These are phyloP conservation scores for Phaeomoniella chlamydospora DNA, from an alignment of 2,329 filamentous ascomycete genomes.

Conservation along the genomic window DNA sequence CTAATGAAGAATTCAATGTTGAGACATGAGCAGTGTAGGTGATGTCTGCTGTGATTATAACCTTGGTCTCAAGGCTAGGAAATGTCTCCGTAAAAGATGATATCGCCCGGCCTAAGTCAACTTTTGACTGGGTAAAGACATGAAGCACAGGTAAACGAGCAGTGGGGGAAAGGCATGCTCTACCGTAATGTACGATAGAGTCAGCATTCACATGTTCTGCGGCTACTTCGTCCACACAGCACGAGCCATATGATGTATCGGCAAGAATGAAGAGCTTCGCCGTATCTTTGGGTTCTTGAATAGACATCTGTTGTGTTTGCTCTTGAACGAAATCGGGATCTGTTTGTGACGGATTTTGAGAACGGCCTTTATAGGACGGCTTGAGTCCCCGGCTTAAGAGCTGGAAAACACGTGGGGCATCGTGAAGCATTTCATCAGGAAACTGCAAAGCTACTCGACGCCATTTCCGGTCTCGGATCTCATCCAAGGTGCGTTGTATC, in stretches of 20 bases:
- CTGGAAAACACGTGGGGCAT: conserved; percentile 68
- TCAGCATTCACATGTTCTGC: conserved; percentile 87
- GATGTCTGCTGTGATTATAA: conserved; percentile 79
- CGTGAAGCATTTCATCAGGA: conserved; percentile 78
- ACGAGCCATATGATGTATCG: conserved; percentile 93
- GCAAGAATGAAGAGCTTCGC: conserved; percentile 64
- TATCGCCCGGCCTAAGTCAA: conserved; percentile 47
- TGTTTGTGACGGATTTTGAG: conserved; percentile 2
- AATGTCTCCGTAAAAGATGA: conserved; percentile 56
- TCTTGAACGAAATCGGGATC: conserved; percentile 4
- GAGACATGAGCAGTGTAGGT: conserved; percentile 67
- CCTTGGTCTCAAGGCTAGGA: conserved; percentile 43
- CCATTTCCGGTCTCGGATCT: conserved; percentile 61
- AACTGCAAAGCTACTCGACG: conserved; percentile 81
- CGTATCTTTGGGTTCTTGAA: conserved; percentile 5
- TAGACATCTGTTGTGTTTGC: conserved; percentile 1
- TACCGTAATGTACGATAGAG: conserved; percentile 85
- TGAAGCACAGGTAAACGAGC: conserved; percentile 77
- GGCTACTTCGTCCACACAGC: conserved; percentile 92
- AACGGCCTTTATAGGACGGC: conserved; percentile 3
- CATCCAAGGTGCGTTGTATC: conserved; percentile 60
- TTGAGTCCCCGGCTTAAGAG: conserved; percentile 41
- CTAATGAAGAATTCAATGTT: conserved; percentile 39
- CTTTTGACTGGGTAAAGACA: conserved; percentile 63
- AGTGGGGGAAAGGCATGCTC: conserved; percentile 83